Conservation (phyloP, 2,329 filamentous ascomycete genomes). For the Fusarium pseudonygamai region DNA sequence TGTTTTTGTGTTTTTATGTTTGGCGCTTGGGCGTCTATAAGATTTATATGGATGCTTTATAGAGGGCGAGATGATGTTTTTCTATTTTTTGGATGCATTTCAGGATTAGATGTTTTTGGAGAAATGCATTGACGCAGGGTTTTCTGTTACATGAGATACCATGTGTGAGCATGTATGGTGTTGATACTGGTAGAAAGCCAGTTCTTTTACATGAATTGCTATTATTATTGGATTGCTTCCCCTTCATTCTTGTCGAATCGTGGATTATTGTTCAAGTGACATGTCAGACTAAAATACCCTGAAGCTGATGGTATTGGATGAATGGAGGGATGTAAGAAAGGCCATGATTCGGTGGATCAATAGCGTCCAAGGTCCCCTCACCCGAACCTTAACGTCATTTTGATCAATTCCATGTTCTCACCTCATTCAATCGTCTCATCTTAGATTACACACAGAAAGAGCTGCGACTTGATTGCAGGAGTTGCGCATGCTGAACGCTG, state of each 20-base stretch:
- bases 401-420: background rate
- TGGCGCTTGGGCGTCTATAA: conserved; percentile 30
- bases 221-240: background rate
- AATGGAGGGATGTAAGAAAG: background rate
- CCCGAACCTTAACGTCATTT: conserved; percentile 8
- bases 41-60: conserved; percentile 21
- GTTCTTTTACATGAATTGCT: background rate
- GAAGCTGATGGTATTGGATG: background rate
- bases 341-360: conserved; percentile 5
- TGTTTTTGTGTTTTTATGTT: conserved; percentile 38
- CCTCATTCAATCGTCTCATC: background rate
- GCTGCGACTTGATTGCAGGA: background rate
- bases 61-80: conserved; percentile 8
- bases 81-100: background rate
- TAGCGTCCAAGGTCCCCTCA: background rate
- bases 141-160: conserved; percentile 11
- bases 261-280: background rate
- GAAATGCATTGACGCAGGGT: background rate
- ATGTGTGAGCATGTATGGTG: background rate
- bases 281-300: background rate
- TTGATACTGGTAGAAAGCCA: background rate
- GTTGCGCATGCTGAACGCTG: background rate
- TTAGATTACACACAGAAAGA: background rate
- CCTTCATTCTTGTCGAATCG: background rate
- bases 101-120: conserved; percentile 22